These are phyloP conservation scores for Volvariella surrecta DNA, from an alignment of 1,284 basidiomycete species.

Conservation along the genomic window DNA sequence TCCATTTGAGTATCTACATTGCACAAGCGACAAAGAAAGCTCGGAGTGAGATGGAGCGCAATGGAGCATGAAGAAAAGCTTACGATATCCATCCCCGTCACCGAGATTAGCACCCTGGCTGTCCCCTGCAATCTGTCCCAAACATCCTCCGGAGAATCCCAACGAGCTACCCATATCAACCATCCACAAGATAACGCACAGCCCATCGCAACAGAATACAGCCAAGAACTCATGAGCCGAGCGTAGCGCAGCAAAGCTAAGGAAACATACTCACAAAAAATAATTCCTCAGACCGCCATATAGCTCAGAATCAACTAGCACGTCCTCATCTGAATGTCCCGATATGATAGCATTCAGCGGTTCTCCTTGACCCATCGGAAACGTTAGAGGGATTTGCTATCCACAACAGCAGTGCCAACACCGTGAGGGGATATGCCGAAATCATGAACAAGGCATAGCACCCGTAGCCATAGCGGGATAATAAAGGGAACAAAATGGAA, in stretches of 20 bases:
- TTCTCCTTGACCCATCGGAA: constrained; percentile 75
- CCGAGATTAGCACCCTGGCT: constrained; percentile 77
- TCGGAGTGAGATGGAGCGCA: not conserved
- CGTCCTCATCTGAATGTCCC: constrained; percentile 65
- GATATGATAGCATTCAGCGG: constrained; percentile 86
- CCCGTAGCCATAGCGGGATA: not conserved
- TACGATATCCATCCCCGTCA: constrained; percentile 69
- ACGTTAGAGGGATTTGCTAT: constrained; percentile 48
- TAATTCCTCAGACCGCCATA: constrained; percentile 81
- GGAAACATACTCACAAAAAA: constrained; percentile 27
- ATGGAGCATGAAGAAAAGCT: constrained; percentile 16
- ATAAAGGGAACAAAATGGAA: not conserved
- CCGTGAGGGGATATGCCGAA: not conserved
- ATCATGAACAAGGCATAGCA: not conserved
- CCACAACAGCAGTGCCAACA: constrained; percentile 1
- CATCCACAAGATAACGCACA: not conserved
- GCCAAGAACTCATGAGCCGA: constrained; percentile 4
- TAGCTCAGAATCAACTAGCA: constrained; percentile 54
- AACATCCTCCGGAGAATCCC: constrained; percentile 70
- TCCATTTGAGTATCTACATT: constrained; percentile 64
- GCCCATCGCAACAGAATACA: constrained; percentile 5
- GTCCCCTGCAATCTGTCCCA: constrained; percentile 71
- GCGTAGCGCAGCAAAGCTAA: not conserved
- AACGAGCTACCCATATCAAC: constrained; percentile 25
- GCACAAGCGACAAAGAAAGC: not conserved